Evolutionary conservation across 2,329 filamentous ascomycete species (phyloP), one percentile per base, ranked within the genome.

Genomic region (Aspergillus calidoustus): DNA sequence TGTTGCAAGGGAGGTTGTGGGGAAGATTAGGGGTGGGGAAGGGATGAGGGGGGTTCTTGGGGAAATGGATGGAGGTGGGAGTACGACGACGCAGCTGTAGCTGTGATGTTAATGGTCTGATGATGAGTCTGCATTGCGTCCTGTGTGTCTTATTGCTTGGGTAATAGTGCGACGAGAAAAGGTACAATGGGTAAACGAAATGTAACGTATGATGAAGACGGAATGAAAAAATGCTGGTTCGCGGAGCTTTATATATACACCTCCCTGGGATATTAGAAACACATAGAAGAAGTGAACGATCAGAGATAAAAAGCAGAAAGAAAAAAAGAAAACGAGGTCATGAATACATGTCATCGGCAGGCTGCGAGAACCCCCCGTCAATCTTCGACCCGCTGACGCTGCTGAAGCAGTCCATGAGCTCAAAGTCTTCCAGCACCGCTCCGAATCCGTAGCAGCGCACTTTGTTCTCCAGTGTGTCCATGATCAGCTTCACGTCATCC

Each of bases 361-460:
- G 54, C 7, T 68, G 67, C 7, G 67, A 63, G 43, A 74, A 63
- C 7, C 70, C 65, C 7, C 68, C 22, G 7, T 76, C 75, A 28
- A 77, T 66, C 61, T 74, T 77, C 1, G 72, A 64, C 41, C 74
- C 87, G 66, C 92, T 82, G 25, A 92, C 83, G 43, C 84, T 89
- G 71, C 89, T 89, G 59, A 97, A 77, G 23, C 92, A 92, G 79
- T 97, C 93, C 54, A 79, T 77, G 44, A 85, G 77, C 69, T 85
- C 83, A 60, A 90, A 91, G 65, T 90, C 87, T 73, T 91, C 88
- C 62, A 91, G 79, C 0, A 90, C 88, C 34, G 88, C 88, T 31
- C 88, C 88, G 68, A 91, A 91, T 6, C 95, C 95, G 77, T 97
- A 97, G 76, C 95, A 98, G 65, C 93, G 86, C 61, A 97, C 88